Conservation (phyloP, 331 rosid species). For the Dryas integrifolia region DNA sequence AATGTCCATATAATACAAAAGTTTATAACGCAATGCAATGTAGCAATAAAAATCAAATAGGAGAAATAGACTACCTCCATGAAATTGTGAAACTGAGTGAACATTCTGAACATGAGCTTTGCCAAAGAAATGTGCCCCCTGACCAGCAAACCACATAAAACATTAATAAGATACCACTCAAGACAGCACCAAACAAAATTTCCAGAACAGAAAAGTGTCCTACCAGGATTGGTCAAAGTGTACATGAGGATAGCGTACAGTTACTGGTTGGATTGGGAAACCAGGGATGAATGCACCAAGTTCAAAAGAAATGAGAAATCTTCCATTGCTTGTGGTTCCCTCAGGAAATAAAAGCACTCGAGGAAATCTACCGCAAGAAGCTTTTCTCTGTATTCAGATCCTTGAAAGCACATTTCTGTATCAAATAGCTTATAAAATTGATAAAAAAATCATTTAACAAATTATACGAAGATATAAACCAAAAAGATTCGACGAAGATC, state of each 20-base stretch:
- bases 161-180: constrained; percentile 22
- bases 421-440: constrained; percentile 84
- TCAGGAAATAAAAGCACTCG: constrained; percentile 90
- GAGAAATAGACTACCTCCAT: constrained; percentile 62
- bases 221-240: constrained; percentile 99
- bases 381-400: constrained; percentile 98
- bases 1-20: constrained; percentile 16
- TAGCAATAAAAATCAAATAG: constrained; percentile 18
- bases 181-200: constrained; percentile 23
- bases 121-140: constrained; percentile 87
- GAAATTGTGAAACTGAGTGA: constrained; percentile 92
- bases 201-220: constrained; percentile 30
- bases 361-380: constrained; percentile 78
- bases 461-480: background rate
- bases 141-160: constrained; percentile 23
- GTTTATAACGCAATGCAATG: constrained; percentile 2
- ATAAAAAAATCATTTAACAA: constrained; percentile 26
- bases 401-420: constrained; percentile 91
- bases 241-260: constrained; percentile 91
- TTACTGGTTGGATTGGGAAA: constrained; percentile 76
- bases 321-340: constrained; percentile 97
- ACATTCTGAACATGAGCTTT: constrained; percentile 90
- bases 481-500: background rate
- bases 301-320: constrained; percentile 82
- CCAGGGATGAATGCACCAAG: constrained; percentile 94